Percentiles rank a stretch among this genome's conserved stretches.
phyloP scores from a whole-genome alignment of 495 filamentous ascomycete genomes.

The Tuber microsphaerosporum region DNA sequence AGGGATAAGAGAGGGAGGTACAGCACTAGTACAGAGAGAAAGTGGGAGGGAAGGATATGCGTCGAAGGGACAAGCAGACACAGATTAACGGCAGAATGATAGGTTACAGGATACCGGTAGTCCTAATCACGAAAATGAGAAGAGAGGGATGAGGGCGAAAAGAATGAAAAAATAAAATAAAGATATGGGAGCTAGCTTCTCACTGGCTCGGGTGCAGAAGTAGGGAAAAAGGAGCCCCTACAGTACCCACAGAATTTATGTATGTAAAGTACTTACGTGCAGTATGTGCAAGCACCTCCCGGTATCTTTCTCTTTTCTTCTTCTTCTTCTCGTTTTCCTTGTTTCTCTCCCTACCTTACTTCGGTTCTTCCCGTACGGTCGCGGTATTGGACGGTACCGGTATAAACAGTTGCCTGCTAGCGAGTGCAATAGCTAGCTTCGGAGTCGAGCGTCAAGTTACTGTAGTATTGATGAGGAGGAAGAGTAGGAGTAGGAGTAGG shows the following conservation, averaged over 20 bases:
- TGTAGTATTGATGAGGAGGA: not conserved
- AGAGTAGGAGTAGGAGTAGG: not conserved
- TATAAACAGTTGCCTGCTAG: not conserved
- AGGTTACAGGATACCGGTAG: slow-evolving; percentile 25
- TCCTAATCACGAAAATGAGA: not conserved
- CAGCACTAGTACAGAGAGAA: slow-evolving; percentile 2
- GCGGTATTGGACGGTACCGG: not conserved
- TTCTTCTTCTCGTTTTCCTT: not conserved
- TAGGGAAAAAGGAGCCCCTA: not conserved
- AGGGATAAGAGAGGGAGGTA: not conserved
- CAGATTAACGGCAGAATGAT: slow-evolving; percentile 35
- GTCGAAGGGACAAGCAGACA: slow-evolving; percentile 15
- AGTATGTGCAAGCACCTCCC: not conserved
- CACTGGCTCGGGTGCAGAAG: not conserved
- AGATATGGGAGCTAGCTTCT: not conserved
- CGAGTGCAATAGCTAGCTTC: not conserved
- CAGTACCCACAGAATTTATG: not conserved
- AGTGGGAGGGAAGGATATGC: slow-evolving; percentile 7
- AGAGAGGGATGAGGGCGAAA: not conserved
- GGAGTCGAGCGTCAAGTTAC: not conserved
- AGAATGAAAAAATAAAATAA: not conserved
- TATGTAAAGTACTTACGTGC: not conserved
- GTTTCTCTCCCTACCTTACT: not conserved
- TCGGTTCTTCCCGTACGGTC: not conserved
- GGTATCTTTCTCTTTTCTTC: too few species aligned